Conservation (phyloP, 1,284 basidiomycete species). For the Phlebopus sp. region DNA sequence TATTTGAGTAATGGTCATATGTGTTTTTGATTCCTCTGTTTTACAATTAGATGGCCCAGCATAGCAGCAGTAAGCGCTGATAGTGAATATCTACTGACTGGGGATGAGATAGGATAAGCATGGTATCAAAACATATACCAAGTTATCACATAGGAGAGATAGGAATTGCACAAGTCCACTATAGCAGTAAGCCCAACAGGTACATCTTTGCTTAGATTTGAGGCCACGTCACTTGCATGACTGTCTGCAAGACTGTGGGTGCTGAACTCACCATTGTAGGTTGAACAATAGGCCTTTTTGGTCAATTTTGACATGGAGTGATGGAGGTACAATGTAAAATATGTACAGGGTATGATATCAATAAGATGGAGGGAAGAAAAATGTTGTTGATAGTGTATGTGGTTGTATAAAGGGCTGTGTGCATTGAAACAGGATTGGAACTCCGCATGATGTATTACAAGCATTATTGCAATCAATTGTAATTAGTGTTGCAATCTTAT, state of each 20-base stretch:
- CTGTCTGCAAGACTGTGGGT: conserved; percentile 82
- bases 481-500: too few species aligned
- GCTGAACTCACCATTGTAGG: too few species aligned
- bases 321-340: too few species aligned
- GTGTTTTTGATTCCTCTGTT: conserved; percentile 25
- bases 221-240: conserved; percentile 66
- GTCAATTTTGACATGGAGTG: too few species aligned
- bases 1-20: conserved; percentile 29
- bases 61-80: conserved; percentile 58
- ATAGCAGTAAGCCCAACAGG: conserved; percentile 85
- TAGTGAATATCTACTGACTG: conserved; percentile 60
- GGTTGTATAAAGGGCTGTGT: too few species aligned
- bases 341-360: too few species aligned
- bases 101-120: conserved; percentile 4
- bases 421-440: too few species aligned
- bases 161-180: conserved; percentile 91
- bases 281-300: too few species aligned
- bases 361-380: too few species aligned
- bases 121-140: conserved; percentile 56
- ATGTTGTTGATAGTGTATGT: too few species aligned
- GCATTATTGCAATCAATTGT: too few species aligned
- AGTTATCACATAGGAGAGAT: conserved; percentile 93
- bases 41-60: conserved; percentile 30
- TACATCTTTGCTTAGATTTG: conserved; percentile 67
- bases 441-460: too few species aligned